Conservation (phyloP, 805 yeast genomes). For the Schwanniomyces pseudopolymorphus region DNA sequence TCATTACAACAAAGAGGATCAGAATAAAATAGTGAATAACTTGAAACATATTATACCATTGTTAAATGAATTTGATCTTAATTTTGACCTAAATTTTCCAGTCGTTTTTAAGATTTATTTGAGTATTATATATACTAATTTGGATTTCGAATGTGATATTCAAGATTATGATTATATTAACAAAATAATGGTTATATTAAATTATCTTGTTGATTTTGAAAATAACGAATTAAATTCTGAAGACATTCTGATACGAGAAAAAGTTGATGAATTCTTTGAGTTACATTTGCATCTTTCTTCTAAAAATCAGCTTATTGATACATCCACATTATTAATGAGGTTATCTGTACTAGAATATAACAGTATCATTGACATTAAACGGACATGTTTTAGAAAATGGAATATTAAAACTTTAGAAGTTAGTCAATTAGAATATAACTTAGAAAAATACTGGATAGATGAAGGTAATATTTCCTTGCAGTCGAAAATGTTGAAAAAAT, state of each 20-base stretch:
- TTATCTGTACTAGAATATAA: constrained; percentile 18
- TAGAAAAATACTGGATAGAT: constrained; percentile 3
- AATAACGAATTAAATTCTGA: constrained; percentile 17
- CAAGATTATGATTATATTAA: constrained; percentile 24
- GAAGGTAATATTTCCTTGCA: neutral
- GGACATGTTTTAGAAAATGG: constrained; percentile 20
- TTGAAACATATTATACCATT: constrained; percentile 22
- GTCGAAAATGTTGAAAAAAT: constrained; percentile 6
- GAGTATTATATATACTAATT: constrained; percentile 15
- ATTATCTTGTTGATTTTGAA: constrained; percentile 28
- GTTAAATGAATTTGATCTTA: constrained; percentile 24
- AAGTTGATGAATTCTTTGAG: constrained; percentile 19
- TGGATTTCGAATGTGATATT: constrained; percentile 14
- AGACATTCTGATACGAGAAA: constrained; percentile 18
- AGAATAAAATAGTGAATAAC: constrained; percentile 10
- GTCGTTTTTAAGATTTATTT: constrained; percentile 22
- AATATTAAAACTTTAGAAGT: constrained; percentile 9
- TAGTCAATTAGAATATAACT: constrained; percentile 8
- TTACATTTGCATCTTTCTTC: constrained; percentile 21
- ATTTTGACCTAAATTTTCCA: constrained; percentile 23
- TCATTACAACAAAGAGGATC: constrained; percentile 13
- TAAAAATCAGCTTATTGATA: constrained; percentile 3
- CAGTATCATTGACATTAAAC: constrained; percentile 2
- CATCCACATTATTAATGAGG: constrained; percentile 31
- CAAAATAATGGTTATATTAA: constrained; percentile 16